Conservation (phyloP, 441 rosid genomes). For the Corymbia calophylla region DNA sequence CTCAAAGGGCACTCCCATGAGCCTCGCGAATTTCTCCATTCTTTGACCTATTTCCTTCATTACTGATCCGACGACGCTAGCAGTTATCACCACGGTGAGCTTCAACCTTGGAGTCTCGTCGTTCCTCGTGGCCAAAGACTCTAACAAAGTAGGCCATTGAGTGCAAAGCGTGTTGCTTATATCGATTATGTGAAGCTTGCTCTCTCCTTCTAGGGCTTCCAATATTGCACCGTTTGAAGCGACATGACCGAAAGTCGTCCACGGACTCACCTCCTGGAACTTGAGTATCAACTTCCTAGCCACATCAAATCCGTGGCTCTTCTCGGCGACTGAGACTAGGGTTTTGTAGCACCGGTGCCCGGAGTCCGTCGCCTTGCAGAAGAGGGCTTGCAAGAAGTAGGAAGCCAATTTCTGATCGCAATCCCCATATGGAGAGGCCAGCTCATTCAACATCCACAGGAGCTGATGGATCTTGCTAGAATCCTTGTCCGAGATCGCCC, state of each 20-base stretch:
- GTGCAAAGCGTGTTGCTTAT: slow-evolving; percentile 75
- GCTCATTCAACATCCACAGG: slow-evolving; percentile 69
- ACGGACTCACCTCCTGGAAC: slow-evolving; percentile 76
- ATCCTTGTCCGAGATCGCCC: slow-evolving; percentile 67
- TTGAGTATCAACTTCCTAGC: slow-evolving; percentile 61
- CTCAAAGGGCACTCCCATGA: slow-evolving; percentile 79
- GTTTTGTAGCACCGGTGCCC: slow-evolving; percentile 57
- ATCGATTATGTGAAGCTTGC: slow-evolving; percentile 62
- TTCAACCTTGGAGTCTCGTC: slow-evolving; percentile 61
- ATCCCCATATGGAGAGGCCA: slow-evolving; percentile 74
- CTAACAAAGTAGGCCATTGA: slow-evolving; percentile 79
- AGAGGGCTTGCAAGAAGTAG: slow-evolving; percentile 66
- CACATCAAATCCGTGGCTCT: slow-evolving; percentile 50
- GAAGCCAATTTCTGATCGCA: slow-evolving; percentile 64
- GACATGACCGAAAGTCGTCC: slow-evolving; percentile 80
- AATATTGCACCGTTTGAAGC: slow-evolving; percentile 69
- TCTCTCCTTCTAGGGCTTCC: slow-evolving; percentile 62
- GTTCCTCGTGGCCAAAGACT: slow-evolving; percentile 58
- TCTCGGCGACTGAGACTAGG: slow-evolving; percentile 51
- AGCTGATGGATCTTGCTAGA: slow-evolving; percentile 58
- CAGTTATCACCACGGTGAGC: slow-evolving; percentile 61
- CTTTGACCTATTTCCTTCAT: slow-evolving; percentile 67
- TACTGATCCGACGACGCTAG: slow-evolving; percentile 28
- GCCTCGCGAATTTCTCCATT: slow-evolving; percentile 78
- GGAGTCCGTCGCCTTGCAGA: slow-evolving; percentile 58